Evolutionary conservation across 2,329 filamentous ascomycete genomes (phyloP).

Genomic region (Cryoendolithus antarcticus): DNA sequence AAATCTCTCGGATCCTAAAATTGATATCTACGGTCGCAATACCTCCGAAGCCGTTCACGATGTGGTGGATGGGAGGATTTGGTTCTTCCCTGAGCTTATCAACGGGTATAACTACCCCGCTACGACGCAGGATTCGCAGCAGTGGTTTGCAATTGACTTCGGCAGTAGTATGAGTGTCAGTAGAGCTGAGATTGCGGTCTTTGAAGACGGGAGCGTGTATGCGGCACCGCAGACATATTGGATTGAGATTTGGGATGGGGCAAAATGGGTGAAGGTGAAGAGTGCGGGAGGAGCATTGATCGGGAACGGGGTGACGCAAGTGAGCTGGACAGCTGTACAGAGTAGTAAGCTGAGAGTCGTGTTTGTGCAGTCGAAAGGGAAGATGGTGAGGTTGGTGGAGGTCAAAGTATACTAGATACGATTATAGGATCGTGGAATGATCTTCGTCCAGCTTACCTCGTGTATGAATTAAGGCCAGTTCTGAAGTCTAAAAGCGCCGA

Average conservation of each 20-base stretch:
- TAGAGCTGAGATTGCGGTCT: conserved; percentile 28
- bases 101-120: conserved; percentile 28
- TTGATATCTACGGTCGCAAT: too few species aligned
- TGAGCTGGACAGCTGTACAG: conserved; percentile 18
- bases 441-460: too few species aligned
- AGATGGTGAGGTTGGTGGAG: conserved; percentile 26
- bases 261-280: conserved; percentile 20
- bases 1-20: conserved; percentile 1
- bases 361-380: conserved; percentile 22
- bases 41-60: conserved; percentile 21
- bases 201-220: conserved; percentile 19
- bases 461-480: too few species aligned
- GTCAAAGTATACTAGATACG: conserved; percentile 22
- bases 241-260: conserved; percentile 17
- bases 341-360: conserved; percentile 20
- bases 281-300: conserved; percentile 14
- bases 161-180: conserved; percentile 16
- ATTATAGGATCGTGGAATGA: too few species aligned
- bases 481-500: too few species aligned
- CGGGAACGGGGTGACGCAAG: conserved; percentile 27
- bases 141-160: conserved; percentile 30
- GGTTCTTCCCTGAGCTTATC: conserved; percentile 28
- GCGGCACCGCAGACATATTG: conserved; percentile 20
- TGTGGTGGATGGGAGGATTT: conserved; percentile 28
- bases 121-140: conserved; percentile 14